Conservation (phyloP, 208 protist genomes). For the Trypanosoma rangeli region DNA sequence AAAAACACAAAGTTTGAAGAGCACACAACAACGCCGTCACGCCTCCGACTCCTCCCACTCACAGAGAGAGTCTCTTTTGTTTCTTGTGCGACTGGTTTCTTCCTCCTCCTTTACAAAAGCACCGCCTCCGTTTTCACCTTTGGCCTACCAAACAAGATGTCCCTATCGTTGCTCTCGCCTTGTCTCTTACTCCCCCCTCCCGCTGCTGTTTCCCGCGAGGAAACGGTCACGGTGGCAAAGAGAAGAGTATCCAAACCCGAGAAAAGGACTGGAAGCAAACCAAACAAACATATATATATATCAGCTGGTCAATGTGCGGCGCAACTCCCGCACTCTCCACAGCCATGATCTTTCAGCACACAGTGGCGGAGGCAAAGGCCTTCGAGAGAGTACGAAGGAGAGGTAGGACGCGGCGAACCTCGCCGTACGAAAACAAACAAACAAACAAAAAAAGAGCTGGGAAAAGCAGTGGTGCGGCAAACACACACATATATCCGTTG, state of each 20-base stretch:
- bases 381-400: neutral
- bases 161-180: neutral
- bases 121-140: neutral
- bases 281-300: neutral
- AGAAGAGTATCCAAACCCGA: constrained; percentile 23
- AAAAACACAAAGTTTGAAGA: neutral
- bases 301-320: neutral
- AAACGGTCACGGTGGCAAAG: neutral
- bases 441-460: constrained; percentile 16
- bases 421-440: constrained; percentile 13
- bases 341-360: constrained; percentile 5
- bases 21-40: neutral
- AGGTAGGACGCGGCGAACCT: neutral
- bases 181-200: neutral
- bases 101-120: neutral
- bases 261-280: constrained; percentile 5
- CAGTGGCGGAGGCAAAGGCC: neutral
- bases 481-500: neutral
- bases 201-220: neutral
- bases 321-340: neutral
- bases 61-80: neutral
- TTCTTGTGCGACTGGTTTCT: too few species aligned
- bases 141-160: neutral
- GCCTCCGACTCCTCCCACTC: neutral
- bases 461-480: neutral